Percentiles rank a stretch among this genome's conserved stretches.
These are phyloP conservation scores for Hemisphaericaspora nanyangensis DNA, from an alignment of 805 yeast genomes.

Conservation along the genomic window DNA sequence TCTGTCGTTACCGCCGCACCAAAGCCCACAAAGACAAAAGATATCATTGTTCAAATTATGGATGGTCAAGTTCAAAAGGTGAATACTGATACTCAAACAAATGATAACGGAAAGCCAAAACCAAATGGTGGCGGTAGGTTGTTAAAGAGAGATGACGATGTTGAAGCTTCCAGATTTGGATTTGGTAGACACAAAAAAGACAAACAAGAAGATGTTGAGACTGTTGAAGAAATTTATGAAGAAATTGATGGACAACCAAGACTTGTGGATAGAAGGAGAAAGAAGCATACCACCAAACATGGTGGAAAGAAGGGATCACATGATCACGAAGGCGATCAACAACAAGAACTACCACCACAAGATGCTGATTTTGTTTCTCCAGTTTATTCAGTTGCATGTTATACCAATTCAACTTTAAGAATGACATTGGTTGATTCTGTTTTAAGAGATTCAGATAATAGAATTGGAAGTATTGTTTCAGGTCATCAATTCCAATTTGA, in stretches of 20 bases:
- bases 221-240: slow-evolving; percentile 6
- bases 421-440: slow-evolving; percentile 28
- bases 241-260: slow-evolving; percentile 1
- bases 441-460: slow-evolving; percentile 25
- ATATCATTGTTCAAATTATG: slow-evolving; percentile 19
- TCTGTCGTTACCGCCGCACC: slow-evolving; percentile 16
- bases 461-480: slow-evolving; percentile 37
- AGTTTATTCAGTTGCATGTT: slow-evolving; percentile 27
- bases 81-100: background rate
- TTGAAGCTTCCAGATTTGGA: slow-evolving; percentile 2
- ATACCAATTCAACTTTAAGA: slow-evolving; percentile 19
- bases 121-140: background rate
- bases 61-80: slow-evolving; percentile 29
- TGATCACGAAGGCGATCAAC: background rate
- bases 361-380: slow-evolving; percentile 16
- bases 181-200: slow-evolving; percentile 3
- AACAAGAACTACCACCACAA: slow-evolving; percentile 1
- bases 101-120: slow-evolving; percentile 2
- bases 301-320: slow-evolving; percentile 2
- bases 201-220: background rate
- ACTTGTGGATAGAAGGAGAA: background rate
- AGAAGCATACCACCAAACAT: slow-evolving; percentile 1
- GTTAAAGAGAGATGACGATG: slow-evolving; percentile 1
- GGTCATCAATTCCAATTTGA: slow-evolving; percentile 40
- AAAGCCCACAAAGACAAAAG: slow-evolving; percentile 19